Evolutionary conservation across 768 basidiomycete species (phyloP), one percentile per base, ranked within the genome.

Genomic region (Glaciozyma martinii): DNA sequence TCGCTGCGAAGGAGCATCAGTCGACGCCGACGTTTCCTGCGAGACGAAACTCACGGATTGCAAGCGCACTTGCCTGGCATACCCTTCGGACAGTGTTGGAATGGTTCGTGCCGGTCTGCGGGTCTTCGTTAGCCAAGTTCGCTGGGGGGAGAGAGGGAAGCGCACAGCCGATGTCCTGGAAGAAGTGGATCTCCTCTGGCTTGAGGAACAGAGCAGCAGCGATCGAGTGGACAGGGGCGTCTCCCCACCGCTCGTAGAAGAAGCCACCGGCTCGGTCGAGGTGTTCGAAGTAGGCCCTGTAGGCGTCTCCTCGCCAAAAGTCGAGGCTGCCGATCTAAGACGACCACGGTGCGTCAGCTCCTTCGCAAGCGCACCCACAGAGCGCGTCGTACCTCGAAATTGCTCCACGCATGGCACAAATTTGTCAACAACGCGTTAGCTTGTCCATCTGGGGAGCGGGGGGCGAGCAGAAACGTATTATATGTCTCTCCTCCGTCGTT

Each of bases 131-230:
- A 15, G 33, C 5, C 21, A 21, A 25, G 18, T 25, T 10, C 21
- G 30, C 25, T 15, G 0, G 13, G 23, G 27, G 8, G 6, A 29
- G 23, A 19, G 32, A 15, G 3, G 42, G 16, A 6, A 9, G 23
- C 63, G 30, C 43, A 53, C 63, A 98, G 5, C 90, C 93, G 58
- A 98, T 89, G 73, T 97, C 91, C 68, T 86, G 83, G 81, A 97
- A 97, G 79, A 90, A 98, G 76, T 95, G 89, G 50, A 97, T 85
- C 76, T 73, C 88, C 23, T 90, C 87, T 75, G 89, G 92, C 75
- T 81, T 82, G 0, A 90, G 87, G 70, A 97, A 89, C 13, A 98
- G 79, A 0, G 93, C 86, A 1, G 87, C 92, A 43, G 88, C 94
- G 63, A 97, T 91, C 60, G 86, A 88, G 74, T 91, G 89, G 12